A percentile compares a stretch with the other conserved stretches of the same genome.
phyloP scores from a whole-genome alignment of 2,329 filamentous ascomycete genomes.

The Botryotinia calthae region DNA sequence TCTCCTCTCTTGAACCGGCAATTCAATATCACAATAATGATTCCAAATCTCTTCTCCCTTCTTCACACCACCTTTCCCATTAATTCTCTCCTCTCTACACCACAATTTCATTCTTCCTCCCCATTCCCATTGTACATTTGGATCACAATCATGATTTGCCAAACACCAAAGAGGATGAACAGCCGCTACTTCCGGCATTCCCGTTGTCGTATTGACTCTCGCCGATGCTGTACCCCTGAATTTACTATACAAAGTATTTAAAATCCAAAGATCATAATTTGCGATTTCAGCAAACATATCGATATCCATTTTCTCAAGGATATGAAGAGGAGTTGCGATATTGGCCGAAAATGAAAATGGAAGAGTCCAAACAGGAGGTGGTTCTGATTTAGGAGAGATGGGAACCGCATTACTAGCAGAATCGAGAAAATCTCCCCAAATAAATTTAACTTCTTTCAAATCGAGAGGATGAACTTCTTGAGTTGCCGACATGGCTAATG shows the following conservation, averaged over 20 bases:
- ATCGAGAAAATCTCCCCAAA: slow-evolving; percentile 66
- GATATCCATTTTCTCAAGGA: slow-evolving; percentile 81
- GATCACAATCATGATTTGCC: slow-evolving; percentile 93
- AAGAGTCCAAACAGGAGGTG: slow-evolving; percentile 63
- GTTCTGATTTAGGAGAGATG: slow-evolving; percentile 52
- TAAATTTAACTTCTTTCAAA: slow-evolving; percentile 62
- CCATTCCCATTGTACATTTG: slow-evolving; percentile 95
- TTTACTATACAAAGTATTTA: slow-evolving; percentile 90
- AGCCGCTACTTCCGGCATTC: slow-evolving; percentile 84
- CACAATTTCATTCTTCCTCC: slow-evolving; percentile 72
- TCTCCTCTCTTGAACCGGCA: slow-evolving; percentile 75
- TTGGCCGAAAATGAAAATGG: slow-evolving; percentile 78
- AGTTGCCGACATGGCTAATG: slow-evolving; percentile 61
- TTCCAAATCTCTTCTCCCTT: slow-evolving; percentile 84
- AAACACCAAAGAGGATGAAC: slow-evolving; percentile 96
- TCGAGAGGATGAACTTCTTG: slow-evolving; percentile 62
- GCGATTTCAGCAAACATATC: slow-evolving; percentile 63
- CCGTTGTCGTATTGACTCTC: slow-evolving; percentile 70
- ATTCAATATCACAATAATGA: slow-evolving; percentile 86
- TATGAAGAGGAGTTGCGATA: slow-evolving; percentile 69
- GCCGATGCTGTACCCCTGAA: slow-evolving; percentile 92
- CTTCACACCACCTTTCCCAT: slow-evolving; percentile 61
- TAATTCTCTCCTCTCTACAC: slow-evolving; percentile 58
- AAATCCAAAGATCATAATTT: slow-evolving; percentile 72
- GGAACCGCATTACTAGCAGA: slow-evolving; percentile 52